Evolutionary conservation across 208 protist species (phyloP).

Genomic region (Leishmania aethiopica): DNA sequence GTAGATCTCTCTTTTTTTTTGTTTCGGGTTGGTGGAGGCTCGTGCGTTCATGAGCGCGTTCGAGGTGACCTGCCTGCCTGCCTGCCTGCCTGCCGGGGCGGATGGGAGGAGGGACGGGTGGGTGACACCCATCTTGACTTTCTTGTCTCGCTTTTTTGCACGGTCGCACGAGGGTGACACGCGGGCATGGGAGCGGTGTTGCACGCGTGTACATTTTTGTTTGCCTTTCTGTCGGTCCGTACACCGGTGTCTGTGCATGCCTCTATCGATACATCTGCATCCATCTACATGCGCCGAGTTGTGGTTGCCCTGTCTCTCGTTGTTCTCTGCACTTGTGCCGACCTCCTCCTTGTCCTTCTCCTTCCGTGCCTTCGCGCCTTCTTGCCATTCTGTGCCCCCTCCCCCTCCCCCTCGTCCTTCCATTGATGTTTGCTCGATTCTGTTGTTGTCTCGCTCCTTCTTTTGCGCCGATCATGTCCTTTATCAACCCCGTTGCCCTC

Average conservation of each 20-base stretch:
- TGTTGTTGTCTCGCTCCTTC: background rate
- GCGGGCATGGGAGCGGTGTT: background rate
- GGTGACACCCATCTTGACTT: background rate
- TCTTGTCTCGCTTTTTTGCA: background rate
- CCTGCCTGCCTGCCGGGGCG: background rate
- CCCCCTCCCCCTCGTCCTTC: background rate
- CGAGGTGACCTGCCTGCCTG: background rate
- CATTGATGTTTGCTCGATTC: background rate
- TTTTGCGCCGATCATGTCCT: background rate
- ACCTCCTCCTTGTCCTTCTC: background rate
- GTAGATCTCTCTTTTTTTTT: background rate
- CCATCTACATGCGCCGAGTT: background rate
- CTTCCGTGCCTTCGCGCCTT: background rate
- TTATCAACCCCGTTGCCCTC: background rate
- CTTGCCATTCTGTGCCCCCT: no score
- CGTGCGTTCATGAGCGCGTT: background rate
- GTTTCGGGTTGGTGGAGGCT: background rate
- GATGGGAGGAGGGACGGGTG: background rate
- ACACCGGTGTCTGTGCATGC: background rate
- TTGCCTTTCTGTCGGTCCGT: background rate
- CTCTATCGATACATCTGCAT: no score
- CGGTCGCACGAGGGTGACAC: background rate
- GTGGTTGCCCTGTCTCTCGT: background rate
- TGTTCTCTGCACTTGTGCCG: background rate
- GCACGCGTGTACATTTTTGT: background rate